phyloP scores from a whole-genome alignment of 768 basidiomycete species.

The Psilocybe subaeruginosa region DNA sequence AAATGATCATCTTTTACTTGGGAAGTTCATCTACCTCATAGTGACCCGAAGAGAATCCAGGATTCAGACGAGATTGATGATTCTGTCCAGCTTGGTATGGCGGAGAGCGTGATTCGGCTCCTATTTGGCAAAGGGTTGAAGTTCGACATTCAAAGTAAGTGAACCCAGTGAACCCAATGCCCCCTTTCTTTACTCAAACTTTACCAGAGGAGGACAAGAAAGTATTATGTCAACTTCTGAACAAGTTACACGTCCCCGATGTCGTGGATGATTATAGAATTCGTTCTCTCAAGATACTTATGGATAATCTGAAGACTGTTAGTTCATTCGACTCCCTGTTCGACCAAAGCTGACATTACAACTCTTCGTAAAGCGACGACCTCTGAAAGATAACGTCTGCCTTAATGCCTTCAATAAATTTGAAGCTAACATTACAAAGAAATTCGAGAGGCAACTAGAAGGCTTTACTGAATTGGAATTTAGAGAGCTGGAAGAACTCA shows the following conservation, averaged over 20 bases:
- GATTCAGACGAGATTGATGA: conserved; percentile 28
- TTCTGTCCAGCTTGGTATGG: conserved; percentile 56
- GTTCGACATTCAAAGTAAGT: conserved; percentile 28
- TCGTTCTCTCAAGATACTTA: conserved; percentile 60
- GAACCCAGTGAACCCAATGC: neutral
- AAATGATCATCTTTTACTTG: neutral
- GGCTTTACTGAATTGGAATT: conserved; percentile 75
- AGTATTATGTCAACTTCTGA: conserved; percentile 63
- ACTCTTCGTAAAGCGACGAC: conserved; percentile 35
- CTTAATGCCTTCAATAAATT: conserved; percentile 78
- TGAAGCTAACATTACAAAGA: conserved; percentile 65
- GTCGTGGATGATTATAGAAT: conserved; percentile 71
- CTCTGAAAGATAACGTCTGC: conserved; percentile 55
- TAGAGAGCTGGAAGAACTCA: conserved; percentile 62
- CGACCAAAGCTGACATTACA: neutral
- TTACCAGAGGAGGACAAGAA: conserved; percentile 67
- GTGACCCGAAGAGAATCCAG: conserved; percentile 17
- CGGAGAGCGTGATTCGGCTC: conserved; percentile 50
- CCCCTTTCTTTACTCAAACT: neutral
- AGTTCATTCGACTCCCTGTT: conserved; percentile 17
- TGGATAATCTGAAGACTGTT: conserved; percentile 62
- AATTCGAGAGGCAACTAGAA: conserved; percentile 70
- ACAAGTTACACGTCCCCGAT: conserved; percentile 71
- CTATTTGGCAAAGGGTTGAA: conserved; percentile 43
- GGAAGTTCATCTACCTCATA: neutral